Evolutionary conservation across 768 basidiomycete genomes (phyloP).

Genomic region (Suillus tomentosus): DNA sequence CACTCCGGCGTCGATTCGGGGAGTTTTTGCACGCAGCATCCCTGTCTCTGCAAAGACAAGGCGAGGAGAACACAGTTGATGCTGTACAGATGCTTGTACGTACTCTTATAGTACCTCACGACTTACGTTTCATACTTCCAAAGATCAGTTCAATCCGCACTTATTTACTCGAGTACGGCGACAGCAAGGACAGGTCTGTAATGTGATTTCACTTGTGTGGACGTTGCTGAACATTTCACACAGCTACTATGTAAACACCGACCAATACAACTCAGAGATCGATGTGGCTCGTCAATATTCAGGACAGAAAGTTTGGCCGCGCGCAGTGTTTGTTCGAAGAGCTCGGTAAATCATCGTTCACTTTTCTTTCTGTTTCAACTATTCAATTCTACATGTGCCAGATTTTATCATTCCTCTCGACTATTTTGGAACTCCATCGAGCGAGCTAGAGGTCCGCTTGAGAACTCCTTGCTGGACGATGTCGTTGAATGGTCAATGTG

Average conservation of each 20-base stretch:
- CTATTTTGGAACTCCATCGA: constrained; percentile 77
- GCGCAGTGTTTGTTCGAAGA: constrained; percentile 66
- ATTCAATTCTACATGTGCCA: constrained; percentile 24
- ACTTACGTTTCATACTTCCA: not conserved
- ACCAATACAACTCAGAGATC: constrained; percentile 60
- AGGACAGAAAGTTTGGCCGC: constrained; percentile 76
- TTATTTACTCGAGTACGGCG: constrained; percentile 75
- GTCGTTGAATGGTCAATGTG: constrained; percentile 76
- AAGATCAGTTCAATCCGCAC: constrained; percentile 54
- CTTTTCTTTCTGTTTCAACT: constrained; percentile 6
- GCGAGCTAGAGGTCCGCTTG: constrained; percentile 56
- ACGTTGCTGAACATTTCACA: constrained; percentile 4
- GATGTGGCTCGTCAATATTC: constrained; percentile 68
- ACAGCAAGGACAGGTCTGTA: constrained; percentile 56
- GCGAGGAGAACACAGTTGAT: constrained; percentile 81
- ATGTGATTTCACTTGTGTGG: constrained; percentile 13
- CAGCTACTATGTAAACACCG: constrained; percentile 60
- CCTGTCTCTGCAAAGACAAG: constrained; percentile 63
- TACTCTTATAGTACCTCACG: not conserved
- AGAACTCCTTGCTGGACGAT: constrained; percentile 70
- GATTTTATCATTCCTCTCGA: constrained; percentile 66
- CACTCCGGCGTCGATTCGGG: constrained; percentile 64
- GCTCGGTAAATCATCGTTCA: constrained; percentile 49
- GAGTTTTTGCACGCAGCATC: constrained; percentile 73
- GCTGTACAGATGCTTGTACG: constrained; percentile 53